Conservation (phyloP, 2,329 filamentous ascomycete species). For the Colletotrichum lentis region DNA sequence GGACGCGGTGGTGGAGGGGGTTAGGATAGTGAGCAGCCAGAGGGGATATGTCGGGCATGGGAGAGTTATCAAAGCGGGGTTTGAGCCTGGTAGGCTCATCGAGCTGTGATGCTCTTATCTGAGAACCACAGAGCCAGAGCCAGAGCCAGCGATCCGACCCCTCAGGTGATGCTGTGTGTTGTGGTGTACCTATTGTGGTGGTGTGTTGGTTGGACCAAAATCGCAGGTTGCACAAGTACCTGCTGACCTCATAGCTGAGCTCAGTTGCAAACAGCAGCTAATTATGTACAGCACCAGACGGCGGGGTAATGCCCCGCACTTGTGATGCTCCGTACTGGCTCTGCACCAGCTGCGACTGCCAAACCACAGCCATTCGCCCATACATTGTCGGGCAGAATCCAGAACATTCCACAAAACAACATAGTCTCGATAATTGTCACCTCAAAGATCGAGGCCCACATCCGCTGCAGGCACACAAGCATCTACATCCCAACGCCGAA, state of each 20-base stretch:
- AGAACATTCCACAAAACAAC: constrained; percentile 38
- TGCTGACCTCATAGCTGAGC: constrained; percentile 27
- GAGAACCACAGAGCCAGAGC: too few relatives aligned
- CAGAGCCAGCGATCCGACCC: too few relatives aligned
- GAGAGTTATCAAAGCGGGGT: constrained; percentile 20
- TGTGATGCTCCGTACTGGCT: constrained; percentile 31
- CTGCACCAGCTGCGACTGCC: constrained; percentile 1
- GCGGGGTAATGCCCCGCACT: constrained; percentile 36
- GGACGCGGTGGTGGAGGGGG: constrained; percentile 45
- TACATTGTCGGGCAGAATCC: constrained; percentile 16
- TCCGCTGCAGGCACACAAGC: constrained; percentile 9
- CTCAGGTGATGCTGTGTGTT: too few relatives aligned
- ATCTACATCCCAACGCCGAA: constrained; percentile 31
- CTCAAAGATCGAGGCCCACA: constrained; percentile 13
- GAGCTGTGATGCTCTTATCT: not conserved
- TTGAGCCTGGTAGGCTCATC: constrained; percentile 7
- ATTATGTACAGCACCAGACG: not conserved
- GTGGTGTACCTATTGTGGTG: rapidly evolving
- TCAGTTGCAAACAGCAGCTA: not conserved
- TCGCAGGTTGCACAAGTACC: too few relatives aligned
- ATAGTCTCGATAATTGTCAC: not conserved
- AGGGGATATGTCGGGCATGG: constrained; percentile 50
- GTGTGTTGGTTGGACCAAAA: not conserved
- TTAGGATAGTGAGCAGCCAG: constrained; percentile 56
- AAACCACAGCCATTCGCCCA: not conserved